phyloP scores from a whole-genome alignment of 2,329 filamentous ascomycete species.

The Xylaria arbuscula region DNA sequence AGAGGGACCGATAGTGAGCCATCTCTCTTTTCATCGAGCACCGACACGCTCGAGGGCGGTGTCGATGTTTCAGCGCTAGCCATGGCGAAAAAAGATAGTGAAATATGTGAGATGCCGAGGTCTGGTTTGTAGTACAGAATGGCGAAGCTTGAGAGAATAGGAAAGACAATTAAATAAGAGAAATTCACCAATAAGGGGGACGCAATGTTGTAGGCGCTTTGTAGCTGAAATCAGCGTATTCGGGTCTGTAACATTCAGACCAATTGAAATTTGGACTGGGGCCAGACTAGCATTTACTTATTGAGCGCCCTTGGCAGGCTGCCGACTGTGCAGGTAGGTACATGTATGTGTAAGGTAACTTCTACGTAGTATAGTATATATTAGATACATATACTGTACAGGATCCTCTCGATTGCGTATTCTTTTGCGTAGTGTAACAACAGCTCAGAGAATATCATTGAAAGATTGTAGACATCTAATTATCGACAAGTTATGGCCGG shows the following conservation, averaged over 20 bases:
- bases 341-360: too few species aligned
- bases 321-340: too few species aligned
- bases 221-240: conserved; percentile 25
- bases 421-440: too few species aligned
- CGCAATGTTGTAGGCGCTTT: conserved; percentile 4
- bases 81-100: conserved; percentile 20
- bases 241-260: conserved; percentile 22
- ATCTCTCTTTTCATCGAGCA: conserved; percentile 43
- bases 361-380: too few species aligned
- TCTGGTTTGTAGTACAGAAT: not conserved
- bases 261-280: conserved; percentile 19
- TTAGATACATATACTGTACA: too few species aligned
- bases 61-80: conserved; percentile 28
- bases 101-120: not conserved
- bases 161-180: not conserved
- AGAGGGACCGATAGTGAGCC: conserved; percentile 65
- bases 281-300: too few species aligned
- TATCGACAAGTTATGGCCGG: too few species aligned
- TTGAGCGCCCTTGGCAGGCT: not conserved
- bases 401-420: too few species aligned
- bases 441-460: too few species aligned
- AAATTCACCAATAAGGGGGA: not conserved
- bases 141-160: not conserved
- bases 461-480: too few species aligned
- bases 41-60: conserved; percentile 27